Conservation (phyloP, 441 rosid species). For the Croton laevigatus region DNA sequence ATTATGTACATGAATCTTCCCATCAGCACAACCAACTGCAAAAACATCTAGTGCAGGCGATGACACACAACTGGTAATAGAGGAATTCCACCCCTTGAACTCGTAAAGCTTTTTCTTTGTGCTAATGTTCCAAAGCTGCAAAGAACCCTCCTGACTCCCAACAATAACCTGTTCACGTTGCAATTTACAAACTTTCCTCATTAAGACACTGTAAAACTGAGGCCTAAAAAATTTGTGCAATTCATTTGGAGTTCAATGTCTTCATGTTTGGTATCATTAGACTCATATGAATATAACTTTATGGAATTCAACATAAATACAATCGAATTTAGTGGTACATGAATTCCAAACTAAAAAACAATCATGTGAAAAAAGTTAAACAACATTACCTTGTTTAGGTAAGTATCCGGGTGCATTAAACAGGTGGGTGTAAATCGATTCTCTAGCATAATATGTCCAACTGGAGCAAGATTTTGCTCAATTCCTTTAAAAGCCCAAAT, state of each 20-base stretch:
- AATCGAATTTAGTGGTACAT: too few relatives aligned
- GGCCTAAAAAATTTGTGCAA: too few relatives aligned
- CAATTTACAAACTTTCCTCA: conserved; percentile 7
- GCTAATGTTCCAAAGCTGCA: conserved; percentile 96
- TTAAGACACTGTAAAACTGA: not conserved
- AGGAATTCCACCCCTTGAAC: conserved; percentile 82
- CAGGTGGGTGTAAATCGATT: conserved; percentile 64
- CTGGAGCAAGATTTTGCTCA: conserved; percentile 53
- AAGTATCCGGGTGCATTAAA: conserved; percentile 92
- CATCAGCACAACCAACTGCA: conserved; percentile 94
- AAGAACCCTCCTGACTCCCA: conserved; percentile 78
- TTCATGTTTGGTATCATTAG: too few relatives aligned
- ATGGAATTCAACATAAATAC: too few relatives aligned
- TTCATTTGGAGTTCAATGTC: too few relatives aligned
- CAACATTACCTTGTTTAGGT: conserved; percentile 70
- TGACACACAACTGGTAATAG: conserved; percentile 71
- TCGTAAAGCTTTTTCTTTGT: conserved; percentile 77
- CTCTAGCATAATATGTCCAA: conserved; percentile 55
- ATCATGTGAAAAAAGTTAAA: not conserved
- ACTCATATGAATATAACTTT: too few relatives aligned
- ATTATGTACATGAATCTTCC: conserved; percentile 83
- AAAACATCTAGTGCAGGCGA: conserved; percentile 95
- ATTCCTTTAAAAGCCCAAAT: conserved; percentile 83
- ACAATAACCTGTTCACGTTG: conserved; percentile 58
- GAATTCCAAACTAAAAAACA: not conserved